A percentile compares a stretch with the other conserved stretches of the same genome.
These are phyloP conservation scores for Astrocystis sublimbata DNA, from an alignment of 495 filamentous ascomycete genomes.

Conservation along the genomic window DNA sequence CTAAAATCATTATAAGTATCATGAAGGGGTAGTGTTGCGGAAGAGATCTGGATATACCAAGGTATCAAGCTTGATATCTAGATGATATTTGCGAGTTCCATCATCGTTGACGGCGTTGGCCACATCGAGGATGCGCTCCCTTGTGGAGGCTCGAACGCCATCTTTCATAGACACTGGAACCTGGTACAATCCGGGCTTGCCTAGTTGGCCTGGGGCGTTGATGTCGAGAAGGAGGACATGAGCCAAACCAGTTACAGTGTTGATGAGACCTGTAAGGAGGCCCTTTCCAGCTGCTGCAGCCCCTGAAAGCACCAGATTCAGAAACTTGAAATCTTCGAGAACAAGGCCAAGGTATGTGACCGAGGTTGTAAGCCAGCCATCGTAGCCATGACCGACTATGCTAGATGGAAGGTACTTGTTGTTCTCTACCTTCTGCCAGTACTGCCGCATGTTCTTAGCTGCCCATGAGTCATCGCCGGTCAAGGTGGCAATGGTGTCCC, in stretches of 20 bases:
- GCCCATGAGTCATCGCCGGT: slow-evolving; percentile 51
- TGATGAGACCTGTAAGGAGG: slow-evolving; percentile 32
- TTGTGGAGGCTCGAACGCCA: slow-evolving; percentile 48
- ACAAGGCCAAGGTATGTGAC: slow-evolving; percentile 45
- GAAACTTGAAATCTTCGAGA: slow-evolving; percentile 44
- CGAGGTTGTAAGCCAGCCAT: slow-evolving; percentile 51
- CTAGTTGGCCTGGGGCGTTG: slow-evolving; percentile 42
- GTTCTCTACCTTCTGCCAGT: slow-evolving; percentile 51
- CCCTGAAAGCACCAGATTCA: slow-evolving; percentile 42
- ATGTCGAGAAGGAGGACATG: slow-evolving; percentile 45
- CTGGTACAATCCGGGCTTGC: slow-evolving; percentile 45
- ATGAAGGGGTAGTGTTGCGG: slow-evolving; percentile 9
- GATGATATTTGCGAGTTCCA: slow-evolving; percentile 55
- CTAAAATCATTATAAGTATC: slow-evolving; percentile 35
- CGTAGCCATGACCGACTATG: slow-evolving; percentile 49
- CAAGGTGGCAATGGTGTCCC: slow-evolving; percentile 44
- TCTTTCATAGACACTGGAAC: slow-evolving; percentile 43
- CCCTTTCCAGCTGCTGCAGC: slow-evolving; percentile 38
- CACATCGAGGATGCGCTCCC: slow-evolving; percentile 56
- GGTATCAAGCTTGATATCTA: slow-evolving; percentile 59
- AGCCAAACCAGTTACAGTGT: slow-evolving; percentile 37
- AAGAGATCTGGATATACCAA: slow-evolving; percentile 33
- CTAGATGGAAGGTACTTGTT: slow-evolving; percentile 55
- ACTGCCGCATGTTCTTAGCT: slow-evolving; percentile 48
- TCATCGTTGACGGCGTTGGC: slow-evolving; percentile 51